phyloP scores from a whole-genome alignment of 768 basidiomycete species.

The Fistulinella prunicolor region DNA sequence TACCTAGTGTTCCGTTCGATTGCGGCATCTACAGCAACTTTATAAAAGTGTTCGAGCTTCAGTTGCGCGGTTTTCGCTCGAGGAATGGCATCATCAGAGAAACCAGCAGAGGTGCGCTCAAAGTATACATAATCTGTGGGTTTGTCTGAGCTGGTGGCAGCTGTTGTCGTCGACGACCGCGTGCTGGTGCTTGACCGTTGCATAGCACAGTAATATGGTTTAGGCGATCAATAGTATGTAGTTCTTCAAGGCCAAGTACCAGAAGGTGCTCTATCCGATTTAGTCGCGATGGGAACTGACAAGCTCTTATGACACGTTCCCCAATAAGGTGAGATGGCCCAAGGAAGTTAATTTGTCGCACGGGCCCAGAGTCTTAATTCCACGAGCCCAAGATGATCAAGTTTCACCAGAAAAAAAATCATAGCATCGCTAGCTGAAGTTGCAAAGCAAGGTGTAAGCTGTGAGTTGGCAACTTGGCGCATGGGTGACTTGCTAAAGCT shows the following conservation, averaged over 20 bases:
- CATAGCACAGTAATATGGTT: constrained; percentile 15
- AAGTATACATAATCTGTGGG: constrained; percentile 88
- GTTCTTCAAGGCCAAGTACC: not conserved
- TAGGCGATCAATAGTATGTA: not conserved
- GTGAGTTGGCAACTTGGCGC: too few species aligned
- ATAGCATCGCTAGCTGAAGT: too few species aligned
- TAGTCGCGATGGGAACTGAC: constrained; percentile 22
- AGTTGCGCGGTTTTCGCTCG: constrained; percentile 94
- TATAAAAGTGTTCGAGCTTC: constrained; percentile 97
- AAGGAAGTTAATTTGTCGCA: too few species aligned
- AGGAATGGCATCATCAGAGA: constrained; percentile 84
- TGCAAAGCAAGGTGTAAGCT: too few species aligned
- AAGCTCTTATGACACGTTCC: not conserved
- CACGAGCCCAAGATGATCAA: too few species aligned
- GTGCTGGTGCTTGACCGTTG: constrained; percentile 33
- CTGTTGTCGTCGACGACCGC: constrained; percentile 22
- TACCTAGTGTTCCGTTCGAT: constrained; percentile 94
- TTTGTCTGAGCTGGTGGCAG: constrained; percentile 33
- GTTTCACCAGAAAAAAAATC: too few species aligned
- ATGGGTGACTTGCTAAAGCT: too few species aligned
- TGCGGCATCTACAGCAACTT: constrained; percentile 94
- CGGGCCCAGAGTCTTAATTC: too few species aligned
- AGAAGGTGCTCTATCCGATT: not conserved
- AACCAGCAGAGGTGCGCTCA: constrained; percentile 76
- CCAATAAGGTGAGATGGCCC: not conserved